Percentiles rank a stretch among this genome's conserved stretches.
Evolutionary conservation across 352 stramenopile genomes (phyloP).

Genomic region (Elongisporangium prolatum): DNA sequence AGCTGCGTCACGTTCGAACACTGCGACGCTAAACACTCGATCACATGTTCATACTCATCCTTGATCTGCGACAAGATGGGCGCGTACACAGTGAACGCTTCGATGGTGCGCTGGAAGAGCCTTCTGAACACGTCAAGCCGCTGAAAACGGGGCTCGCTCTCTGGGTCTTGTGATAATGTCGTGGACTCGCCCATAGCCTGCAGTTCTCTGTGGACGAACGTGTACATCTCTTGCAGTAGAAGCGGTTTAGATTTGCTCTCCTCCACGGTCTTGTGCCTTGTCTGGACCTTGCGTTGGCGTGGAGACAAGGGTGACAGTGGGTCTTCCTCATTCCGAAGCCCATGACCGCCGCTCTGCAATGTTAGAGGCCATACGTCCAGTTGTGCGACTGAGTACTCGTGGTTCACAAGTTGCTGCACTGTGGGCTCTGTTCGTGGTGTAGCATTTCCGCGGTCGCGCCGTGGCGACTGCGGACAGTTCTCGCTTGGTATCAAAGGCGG

Average conservation of each 20-base stretch:
- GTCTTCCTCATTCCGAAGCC: neutral
- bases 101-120: conserved; percentile 45
- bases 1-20: conserved; percentile 44
- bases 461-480: neutral
- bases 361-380: conserved; percentile 37
- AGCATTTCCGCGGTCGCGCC: neutral
- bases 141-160: conserved; percentile 17
- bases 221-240: conserved; percentile 40
- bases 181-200: conserved; percentile 1
- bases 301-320: conserved; percentile 6
- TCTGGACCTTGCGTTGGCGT: conserved; percentile 6
- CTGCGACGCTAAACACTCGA: conserved; percentile 22
- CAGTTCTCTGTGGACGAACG: conserved; percentile 27
- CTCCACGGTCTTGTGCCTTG: conserved; percentile 6
- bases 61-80: conserved; percentile 57
- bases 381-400: conserved; percentile 20
- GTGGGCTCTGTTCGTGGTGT: neutral
- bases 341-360: conserved; percentile 1
- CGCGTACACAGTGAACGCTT: conserved; percentile 59
- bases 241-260: conserved; percentile 9
- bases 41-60: conserved; percentile 52
- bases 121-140: conserved; percentile 55
- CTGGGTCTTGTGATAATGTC: conserved; percentile 1
- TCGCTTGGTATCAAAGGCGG: neutral
- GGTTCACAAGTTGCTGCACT: conserved; percentile 2